Conservation (phyloP, 805 yeast species). For the Kodamaea jinghongensis region DNA sequence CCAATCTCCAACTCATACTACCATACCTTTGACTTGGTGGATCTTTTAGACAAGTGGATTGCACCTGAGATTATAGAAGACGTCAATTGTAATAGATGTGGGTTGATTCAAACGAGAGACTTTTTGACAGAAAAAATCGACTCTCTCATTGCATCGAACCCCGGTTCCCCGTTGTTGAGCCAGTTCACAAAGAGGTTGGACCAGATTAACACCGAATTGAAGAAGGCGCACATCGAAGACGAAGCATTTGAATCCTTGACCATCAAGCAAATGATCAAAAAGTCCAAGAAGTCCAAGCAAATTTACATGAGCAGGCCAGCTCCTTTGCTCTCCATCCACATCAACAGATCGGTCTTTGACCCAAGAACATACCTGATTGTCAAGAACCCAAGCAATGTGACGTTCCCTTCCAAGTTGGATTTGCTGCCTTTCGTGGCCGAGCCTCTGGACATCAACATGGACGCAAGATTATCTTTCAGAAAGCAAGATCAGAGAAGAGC, state of each 20-base stretch:
- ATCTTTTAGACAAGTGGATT: constrained; percentile 62
- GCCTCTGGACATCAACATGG: constrained; percentile 67
- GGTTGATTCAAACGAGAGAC: constrained; percentile 59
- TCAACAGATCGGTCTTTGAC: constrained; percentile 91
- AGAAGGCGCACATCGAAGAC: constrained; percentile 72
- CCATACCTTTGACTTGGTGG: constrained; percentile 40
- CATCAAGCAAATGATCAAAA: constrained; percentile 69
- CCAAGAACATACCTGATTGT: constrained; percentile 77
- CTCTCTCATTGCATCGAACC: constrained; percentile 35
- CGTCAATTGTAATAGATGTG: constrained; percentile 94
- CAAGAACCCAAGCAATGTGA: constrained; percentile 80
- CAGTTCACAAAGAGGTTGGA: constrained; percentile 30
- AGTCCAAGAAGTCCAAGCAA: constrained; percentile 81
- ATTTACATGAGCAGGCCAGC: constrained; percentile 79
- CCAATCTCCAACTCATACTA: constrained; percentile 47
- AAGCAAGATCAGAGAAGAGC: constrained; percentile 47
- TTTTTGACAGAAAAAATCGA: constrained; percentile 43
- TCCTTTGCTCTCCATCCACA: constrained; percentile 76
- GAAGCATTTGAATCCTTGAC: constrained; percentile 71
- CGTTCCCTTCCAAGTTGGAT: constrained; percentile 68
- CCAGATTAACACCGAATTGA: constrained; percentile 46
- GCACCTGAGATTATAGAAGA: constrained; percentile 86
- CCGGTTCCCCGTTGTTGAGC: constrained; percentile 26
- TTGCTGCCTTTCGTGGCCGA: constrained; percentile 68
- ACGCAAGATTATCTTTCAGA: constrained; percentile 75